Evolutionary conservation across 2,329 filamentous ascomycete genomes (phyloP).

Genomic region (Verticillium albo-atrum): DNA sequence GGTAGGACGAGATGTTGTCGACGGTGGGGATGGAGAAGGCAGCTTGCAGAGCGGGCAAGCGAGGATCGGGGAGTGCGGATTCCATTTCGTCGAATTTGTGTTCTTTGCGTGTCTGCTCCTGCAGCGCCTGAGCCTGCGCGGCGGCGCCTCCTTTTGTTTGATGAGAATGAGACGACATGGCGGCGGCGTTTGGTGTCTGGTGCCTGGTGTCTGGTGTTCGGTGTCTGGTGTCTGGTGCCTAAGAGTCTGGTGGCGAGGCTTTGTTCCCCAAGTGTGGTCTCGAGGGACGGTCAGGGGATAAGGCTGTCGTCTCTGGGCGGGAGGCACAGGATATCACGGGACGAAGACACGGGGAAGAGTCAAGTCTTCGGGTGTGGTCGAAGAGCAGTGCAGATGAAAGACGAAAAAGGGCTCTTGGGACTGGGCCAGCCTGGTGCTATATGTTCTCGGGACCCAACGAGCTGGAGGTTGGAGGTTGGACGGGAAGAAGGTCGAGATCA

Average conservation of each 20-base stretch:
- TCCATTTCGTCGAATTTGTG: constrained; percentile 47
- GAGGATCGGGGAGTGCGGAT: constrained; percentile 36
- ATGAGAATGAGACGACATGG: background rate
- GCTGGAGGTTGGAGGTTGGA: background rate
- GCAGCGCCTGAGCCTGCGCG: constrained; percentile 37
- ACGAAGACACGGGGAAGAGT: background rate
- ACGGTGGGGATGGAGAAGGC: constrained; percentile 24
- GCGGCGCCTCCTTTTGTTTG: constrained; percentile 12
- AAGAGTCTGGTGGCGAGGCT: background rate
- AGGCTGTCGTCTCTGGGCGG: background rate
- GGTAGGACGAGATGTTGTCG: constrained; percentile 40
- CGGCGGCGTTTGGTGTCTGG: background rate
- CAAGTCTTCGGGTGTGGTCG: background rate
- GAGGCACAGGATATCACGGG: background rate
- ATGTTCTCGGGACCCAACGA: background rate
- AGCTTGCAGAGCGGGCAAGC: constrained; percentile 19
- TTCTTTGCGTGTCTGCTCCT: constrained; percentile 43
- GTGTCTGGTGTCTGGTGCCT: too few relatives aligned
- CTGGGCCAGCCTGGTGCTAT: background rate
- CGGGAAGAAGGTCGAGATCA: background rate
- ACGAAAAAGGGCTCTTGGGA: background rate
- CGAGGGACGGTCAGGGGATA: background rate
- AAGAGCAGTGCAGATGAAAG: background rate
- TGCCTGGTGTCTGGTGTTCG: too few relatives aligned
- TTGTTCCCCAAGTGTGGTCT: background rate